Base-by-base conservation (phyloP, 371 early-diverging fungal genomes). In the Lichtheimia ornata region DNA sequence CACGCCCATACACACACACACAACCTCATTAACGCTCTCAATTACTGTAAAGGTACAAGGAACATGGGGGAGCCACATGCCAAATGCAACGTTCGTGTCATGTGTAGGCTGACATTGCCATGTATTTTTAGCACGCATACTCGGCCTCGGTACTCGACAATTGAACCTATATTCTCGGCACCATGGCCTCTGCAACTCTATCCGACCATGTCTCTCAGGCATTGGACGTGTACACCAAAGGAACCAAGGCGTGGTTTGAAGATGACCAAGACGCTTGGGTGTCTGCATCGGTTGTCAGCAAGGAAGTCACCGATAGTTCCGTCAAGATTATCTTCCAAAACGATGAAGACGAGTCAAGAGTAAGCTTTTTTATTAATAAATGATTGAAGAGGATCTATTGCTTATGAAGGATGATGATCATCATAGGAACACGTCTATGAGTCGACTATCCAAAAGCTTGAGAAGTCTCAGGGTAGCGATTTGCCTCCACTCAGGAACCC, bases 401-500 rank as follows among this genome's bases (percentile, higher is more conserved):
- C 28, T 28, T 28, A 28, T 28, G 28, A 4, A 35, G 5, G 35
- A 1, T 9, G 35, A 41, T 22, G 22, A 22, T 2, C 2, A 2
- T 22, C 1, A 22, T 30, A 61, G 54, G 53, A 54, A 30, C 44
- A 54, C 22, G 54, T 53, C 24, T 53, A 27, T 17, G 87, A 88
- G 59, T 83, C 88, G 28, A 88, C 92, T 12, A 67, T 88, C 41
- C 70, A 73, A 47, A 84, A 91, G 69, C 80, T 95, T 17, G 74
- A 82, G 55, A 87, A 84, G 53, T 67, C 67, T 59, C 88, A 89
- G 63, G 84, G 79, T 58, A 80, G 81, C 35, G 84, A 82, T 51
- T 81, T 96, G 43, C 96, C 95, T 13, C 95, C 94, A 17, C 76
- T 96, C 53, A 85, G 94, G 71, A 96, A 96, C 70, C 96, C 98